Evolutionary conservation across 768 basidiomycete species (phyloP), one percentile per base, ranked within the genome.

Genomic region (Albatrellus ellisii): DNA sequence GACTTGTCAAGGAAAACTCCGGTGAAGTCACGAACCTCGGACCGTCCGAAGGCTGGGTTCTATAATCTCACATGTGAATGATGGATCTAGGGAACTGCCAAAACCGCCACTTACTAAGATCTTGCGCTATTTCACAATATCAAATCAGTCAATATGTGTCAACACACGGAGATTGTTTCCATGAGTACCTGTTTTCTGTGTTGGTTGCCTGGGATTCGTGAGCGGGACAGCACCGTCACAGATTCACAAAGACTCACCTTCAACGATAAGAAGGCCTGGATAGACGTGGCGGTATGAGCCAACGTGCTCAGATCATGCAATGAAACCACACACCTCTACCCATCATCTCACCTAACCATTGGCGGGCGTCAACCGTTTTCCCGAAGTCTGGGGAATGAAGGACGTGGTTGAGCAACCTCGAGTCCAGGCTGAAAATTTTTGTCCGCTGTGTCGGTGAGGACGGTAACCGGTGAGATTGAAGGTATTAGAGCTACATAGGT

Each of bases 1-100:
- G 34, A 36, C 22, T 43, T 43, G 14, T 36, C 26, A 11, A 43
- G 8, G 6, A 43, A 43, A 9, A 37, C 21, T 11, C 28, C 22
- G 20, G 42, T 29, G 1, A 43, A 29, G 14, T 28, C 24, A 20
- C 42, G 34, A 20, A 43, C 18, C 29, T 43, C 35, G 11, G 22
- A 14, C 10, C 26, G 34, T 20, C 42, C 42, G 18, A 43, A 43
- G 15, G 42, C 42, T 6, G 42, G 42, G 10, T 29, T 43, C 42
- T 43, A 21, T 28, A 28, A 29, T 21, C 9, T 11, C 10, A 15
- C 17, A 29, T 41, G 14, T 17, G 15, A 6, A 28, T 20, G 10
- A 4, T 17, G 15, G 15, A 14, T 27, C 37, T 10, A 15, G 20
- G n/a, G 20, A 4, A 7, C 17, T 9, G 15, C 14, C 17, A 36